Percentiles rank a stretch among this genome's conserved stretches.
Conservation (phyloP, 2,329 filamentous ascomycete genomes). For the Phoma sp. region DNA sequence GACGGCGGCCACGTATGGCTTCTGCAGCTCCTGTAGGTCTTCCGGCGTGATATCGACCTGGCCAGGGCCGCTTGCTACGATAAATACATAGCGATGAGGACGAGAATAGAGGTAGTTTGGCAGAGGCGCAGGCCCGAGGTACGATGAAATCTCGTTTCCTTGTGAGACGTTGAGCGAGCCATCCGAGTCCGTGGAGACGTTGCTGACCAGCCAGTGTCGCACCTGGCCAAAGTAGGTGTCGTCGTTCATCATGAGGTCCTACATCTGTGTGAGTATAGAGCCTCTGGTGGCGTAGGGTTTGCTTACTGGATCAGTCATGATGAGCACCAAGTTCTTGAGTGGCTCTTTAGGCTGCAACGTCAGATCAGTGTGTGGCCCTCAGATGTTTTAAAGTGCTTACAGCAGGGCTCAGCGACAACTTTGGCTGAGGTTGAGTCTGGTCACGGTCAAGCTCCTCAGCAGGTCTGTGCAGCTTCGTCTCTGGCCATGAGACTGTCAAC, state of each 20-base stretch:
- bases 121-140: slow-evolving; percentile 28
- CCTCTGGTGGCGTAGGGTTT: background rate
- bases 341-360: slow-evolving; percentile 15
- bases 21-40: slow-evolving; percentile 27
- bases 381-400: background rate
- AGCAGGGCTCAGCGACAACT: slow-evolving; percentile 18
- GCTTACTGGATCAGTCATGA: slow-evolving; percentile 29
- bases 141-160: slow-evolving; percentile 21
- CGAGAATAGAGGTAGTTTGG: slow-evolving; percentile 30
- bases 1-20: slow-evolving; percentile 22
- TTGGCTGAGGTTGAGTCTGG: slow-evolving; percentile 27
- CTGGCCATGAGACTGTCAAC: slow-evolving; percentile 23
- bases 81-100: slow-evolving; percentile 31
- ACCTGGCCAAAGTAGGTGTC: slow-evolving; percentile 33
- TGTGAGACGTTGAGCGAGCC: slow-evolving; percentile 14
- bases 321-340: slow-evolving; percentile 22
- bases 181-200: slow-evolving; percentile 15
- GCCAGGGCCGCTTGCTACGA: slow-evolving; percentile 18
- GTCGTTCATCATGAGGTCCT: slow-evolving; percentile 31
- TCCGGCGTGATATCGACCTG: slow-evolving; percentile 20
- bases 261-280: background rate
- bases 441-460: slow-evolving; percentile 23
- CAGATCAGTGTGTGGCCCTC: background rate
- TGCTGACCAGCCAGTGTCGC: slow-evolving; percentile 32
- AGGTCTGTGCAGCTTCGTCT: slow-evolving; percentile 19